A percentile compares a stretch with the other conserved stretches of the same genome.
phyloP scores from a whole-genome alignment of 208 protist genomes.

The Trypanosoma congolense region DNA sequence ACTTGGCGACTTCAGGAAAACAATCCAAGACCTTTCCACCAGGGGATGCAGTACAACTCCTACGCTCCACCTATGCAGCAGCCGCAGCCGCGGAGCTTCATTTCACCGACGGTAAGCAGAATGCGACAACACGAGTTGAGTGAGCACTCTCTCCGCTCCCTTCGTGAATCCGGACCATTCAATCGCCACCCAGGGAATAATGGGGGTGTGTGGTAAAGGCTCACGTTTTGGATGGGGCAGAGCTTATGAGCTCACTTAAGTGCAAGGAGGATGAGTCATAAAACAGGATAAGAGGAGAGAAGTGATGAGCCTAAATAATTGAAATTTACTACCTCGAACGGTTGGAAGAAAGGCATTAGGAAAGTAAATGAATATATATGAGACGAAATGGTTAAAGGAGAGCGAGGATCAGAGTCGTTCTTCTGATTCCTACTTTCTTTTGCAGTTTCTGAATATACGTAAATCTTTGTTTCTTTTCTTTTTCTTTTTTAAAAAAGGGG shows the following conservation, averaged over 20 bases:
- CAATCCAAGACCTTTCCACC: constrained; percentile 18
- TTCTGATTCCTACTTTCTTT: no score
- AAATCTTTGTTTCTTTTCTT: no score
- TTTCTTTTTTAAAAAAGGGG: no score
- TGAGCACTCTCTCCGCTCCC: constrained; percentile 12
- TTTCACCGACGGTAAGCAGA: constrained; percentile 4
- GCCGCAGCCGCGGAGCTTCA: constrained; percentile 21
- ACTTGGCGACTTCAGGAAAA: constrained; percentile 24
- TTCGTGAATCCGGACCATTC: constrained; percentile 22
- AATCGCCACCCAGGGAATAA: constrained; percentile 34
- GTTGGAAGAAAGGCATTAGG: no score
- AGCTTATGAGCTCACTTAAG: constrained; percentile 1
- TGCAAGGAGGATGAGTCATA: constrained; percentile 14
- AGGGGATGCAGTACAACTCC: constrained; percentile 49
- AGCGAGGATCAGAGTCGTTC: no score
- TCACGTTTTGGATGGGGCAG: background rate
- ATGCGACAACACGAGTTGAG: constrained; percentile 13
- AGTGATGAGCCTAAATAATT: constrained; percentile 3
- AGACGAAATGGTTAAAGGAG: no score
- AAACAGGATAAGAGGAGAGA: constrained; percentile 5
- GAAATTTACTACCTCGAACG: no score
- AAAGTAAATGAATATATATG: no score
- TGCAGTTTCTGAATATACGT: no score
- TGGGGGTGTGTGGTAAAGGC: constrained; percentile 41
- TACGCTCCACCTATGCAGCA: constrained; percentile 28